Conservation (phyloP, 2,329 filamentous ascomycete genomes). For the Colletotrichum trifolii region DNA sequence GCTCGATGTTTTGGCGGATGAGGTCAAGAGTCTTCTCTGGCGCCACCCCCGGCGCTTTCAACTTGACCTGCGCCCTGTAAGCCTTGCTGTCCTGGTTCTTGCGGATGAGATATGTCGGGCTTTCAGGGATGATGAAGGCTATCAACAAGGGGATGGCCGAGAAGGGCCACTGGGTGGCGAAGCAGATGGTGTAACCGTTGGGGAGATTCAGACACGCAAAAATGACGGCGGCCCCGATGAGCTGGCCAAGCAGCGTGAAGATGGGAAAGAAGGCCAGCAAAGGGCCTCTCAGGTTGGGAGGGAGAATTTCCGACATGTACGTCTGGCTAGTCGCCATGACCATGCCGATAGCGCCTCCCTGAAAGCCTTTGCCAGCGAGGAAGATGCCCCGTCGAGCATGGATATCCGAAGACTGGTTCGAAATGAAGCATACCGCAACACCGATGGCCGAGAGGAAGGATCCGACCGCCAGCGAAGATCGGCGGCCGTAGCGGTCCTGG, state of each 20-base stretch:
- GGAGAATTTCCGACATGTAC: constrained; percentile 63
- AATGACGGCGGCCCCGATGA: constrained; percentile 57
- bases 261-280: constrained; percentile 60
- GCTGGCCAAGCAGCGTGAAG: constrained; percentile 60
- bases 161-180: constrained; percentile 58
- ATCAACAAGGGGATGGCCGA: constrained; percentile 54
- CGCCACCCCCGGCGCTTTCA: constrained; percentile 54
- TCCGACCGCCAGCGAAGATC: constrained; percentile 48
- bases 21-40: constrained; percentile 53
- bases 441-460: constrained; percentile 50
- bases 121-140: constrained; percentile 60
- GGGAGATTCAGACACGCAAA: constrained; percentile 45
- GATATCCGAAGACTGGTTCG: constrained; percentile 38
- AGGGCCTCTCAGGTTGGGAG: constrained; percentile 56
- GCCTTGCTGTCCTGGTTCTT: constrained; percentile 52
- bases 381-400: constrained; percentile 50
- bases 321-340: constrained; percentile 56
- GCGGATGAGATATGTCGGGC: constrained; percentile 60
- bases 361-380: constrained; percentile 57
- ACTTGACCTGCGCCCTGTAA: constrained; percentile 58
- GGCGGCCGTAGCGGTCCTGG: constrained; percentile 53
- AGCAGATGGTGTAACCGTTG: constrained; percentile 52
- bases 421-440: constrained; percentile 46
- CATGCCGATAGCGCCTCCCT: constrained; percentile 57
- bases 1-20: constrained; percentile 60